These are phyloP conservation scores for Rhodamnia rubescens DNA, from an alignment of 345 rosid genomes.

Conservation along the genomic window DNA sequence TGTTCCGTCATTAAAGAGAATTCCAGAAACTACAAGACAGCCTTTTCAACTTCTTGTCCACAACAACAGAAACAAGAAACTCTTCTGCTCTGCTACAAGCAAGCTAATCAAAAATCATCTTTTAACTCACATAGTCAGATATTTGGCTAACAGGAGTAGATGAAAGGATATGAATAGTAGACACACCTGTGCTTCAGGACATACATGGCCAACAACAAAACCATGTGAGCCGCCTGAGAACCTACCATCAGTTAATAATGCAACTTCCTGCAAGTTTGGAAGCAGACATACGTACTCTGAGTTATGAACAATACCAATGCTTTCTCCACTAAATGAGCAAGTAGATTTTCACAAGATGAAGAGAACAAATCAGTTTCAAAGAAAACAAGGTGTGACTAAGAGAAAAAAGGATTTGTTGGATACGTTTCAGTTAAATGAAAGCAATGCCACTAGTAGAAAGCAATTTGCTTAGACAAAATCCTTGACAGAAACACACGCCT, in stretches of 20 bases:
- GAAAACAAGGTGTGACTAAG: not conserved
- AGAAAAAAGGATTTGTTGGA: not conserved
- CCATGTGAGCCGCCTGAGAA: conserved; percentile 99
- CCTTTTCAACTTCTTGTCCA: not conserved
- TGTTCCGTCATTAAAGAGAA: not conserved
- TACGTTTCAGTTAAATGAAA: not conserved
- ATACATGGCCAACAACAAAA: conserved; percentile 92
- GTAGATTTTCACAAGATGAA: not conserved
- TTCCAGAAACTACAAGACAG: not conserved
- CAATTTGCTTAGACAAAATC: not conserved
- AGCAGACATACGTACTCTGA: not conserved
- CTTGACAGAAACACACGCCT: not conserved
- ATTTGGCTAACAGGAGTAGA: not conserved
- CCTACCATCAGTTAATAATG: conserved; percentile 90
- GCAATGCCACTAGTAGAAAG: not conserved
- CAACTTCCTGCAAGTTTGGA: conserved; percentile 62
- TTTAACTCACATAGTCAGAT: not conserved
- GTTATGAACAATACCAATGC: not conserved
- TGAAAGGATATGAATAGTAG: not conserved
- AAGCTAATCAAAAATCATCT: not conserved
- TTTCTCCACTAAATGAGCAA: not conserved
- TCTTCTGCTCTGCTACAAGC: not conserved
- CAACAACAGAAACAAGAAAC: not conserved
- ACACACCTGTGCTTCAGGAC: conserved; percentile 96
- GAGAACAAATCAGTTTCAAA: not conserved